Conservation (phyloP, 2,329 filamentous ascomycete genomes). For the Fusarium albidum region DNA sequence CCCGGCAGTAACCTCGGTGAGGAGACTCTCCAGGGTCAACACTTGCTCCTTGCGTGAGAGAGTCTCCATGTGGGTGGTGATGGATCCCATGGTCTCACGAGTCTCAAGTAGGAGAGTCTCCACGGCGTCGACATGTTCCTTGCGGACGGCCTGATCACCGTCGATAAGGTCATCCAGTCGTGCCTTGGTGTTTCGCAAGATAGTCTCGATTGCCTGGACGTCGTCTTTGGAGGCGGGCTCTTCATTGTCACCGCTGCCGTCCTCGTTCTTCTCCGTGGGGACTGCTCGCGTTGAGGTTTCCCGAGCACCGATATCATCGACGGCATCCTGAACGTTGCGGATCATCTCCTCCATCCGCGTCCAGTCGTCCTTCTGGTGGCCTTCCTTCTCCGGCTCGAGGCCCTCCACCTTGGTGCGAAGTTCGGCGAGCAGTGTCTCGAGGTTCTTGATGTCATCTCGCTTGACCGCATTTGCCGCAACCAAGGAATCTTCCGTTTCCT, state of each 20-base stretch:
- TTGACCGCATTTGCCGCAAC: constrained; percentile 62
- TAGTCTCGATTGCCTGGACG: constrained; percentile 87
- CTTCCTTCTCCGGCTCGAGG: constrained; percentile 45
- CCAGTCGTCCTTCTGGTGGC: constrained; percentile 62
- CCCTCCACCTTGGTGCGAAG: constrained; percentile 83
- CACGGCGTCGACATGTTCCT: constrained; percentile 71
- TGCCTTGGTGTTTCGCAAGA: constrained; percentile 88
- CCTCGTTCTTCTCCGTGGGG: constrained; percentile 29
- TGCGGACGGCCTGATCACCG: constrained; percentile 73
- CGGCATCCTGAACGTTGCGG: constrained; percentile 57
- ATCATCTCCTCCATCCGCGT: constrained; percentile 61
- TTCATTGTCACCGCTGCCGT: constrained; percentile 24
- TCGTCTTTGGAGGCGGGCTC: constrained; percentile 72
- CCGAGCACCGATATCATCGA: constrained; percentile 52
- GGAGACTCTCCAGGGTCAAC: constrained; percentile 76
- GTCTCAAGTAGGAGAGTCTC: constrained; percentile 75
- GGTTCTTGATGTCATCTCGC: constrained; percentile 81
- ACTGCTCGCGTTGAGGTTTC: constrained; percentile 35
- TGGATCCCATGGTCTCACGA: constrained; percentile 73
- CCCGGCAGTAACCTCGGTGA: constrained; percentile 77
- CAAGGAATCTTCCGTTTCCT: constrained; percentile 37
- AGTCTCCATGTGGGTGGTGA: constrained; percentile 73
- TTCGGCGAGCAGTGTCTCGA: constrained; percentile 84
- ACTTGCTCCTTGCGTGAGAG: constrained; percentile 82
- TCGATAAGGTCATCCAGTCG: constrained; percentile 84